These are phyloP conservation scores for Hypomyces rosellus DNA, from an alignment of 2,329 filamentous ascomycete genomes.

Conservation along the genomic window DNA sequence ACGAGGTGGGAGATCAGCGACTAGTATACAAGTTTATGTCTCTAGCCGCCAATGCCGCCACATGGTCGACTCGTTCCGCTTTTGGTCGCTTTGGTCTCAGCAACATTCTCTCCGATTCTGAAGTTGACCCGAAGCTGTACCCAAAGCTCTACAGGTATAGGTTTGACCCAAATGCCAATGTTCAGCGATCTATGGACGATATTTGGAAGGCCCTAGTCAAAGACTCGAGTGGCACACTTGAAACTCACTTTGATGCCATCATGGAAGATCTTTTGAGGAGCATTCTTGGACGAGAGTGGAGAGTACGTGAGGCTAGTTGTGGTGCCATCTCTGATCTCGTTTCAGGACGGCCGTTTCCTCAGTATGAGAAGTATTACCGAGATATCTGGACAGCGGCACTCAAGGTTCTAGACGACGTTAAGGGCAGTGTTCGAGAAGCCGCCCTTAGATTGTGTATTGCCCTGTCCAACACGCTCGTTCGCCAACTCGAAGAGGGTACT, in stretches of 20 bases:
- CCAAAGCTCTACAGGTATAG: slow-evolving; percentile 91
- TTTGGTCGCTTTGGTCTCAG: slow-evolving; percentile 93
- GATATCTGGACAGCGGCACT: slow-evolving; percentile 82
- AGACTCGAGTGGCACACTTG: slow-evolving; percentile 69
- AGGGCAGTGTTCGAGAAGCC: slow-evolving; percentile 76
- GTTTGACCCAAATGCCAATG: slow-evolving; percentile 91
- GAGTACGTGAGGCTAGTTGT: slow-evolving; percentile 86
- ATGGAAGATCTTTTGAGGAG: slow-evolving; percentile 81
- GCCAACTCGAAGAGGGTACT: slow-evolving; percentile 75
- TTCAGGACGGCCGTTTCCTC: slow-evolving; percentile 66
- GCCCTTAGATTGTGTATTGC: slow-evolving; percentile 77
- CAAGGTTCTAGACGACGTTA: slow-evolving; percentile 93
- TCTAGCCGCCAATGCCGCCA: slow-evolving; percentile 87
- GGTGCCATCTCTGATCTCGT: slow-evolving; percentile 83
- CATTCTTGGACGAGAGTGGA: slow-evolving; percentile 87
- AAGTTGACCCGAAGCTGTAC: slow-evolving; percentile 87
- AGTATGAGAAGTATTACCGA: slow-evolving; percentile 78
- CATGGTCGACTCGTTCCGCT: slow-evolving; percentile 94
- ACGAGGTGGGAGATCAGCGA: slow-evolving; percentile 91
- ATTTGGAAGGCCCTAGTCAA: slow-evolving; percentile 98
- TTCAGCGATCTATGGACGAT: slow-evolving; percentile 91
- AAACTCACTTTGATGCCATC: slow-evolving; percentile 80
- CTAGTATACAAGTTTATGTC: slow-evolving; percentile 99
- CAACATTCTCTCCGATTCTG: slow-evolving; percentile 82
- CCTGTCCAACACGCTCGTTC: slow-evolving; percentile 77